Percentiles rank a stretch among this genome's conserved stretches.
These are phyloP conservation scores for Sporothrix globosa DNA, from an alignment of 2,329 filamentous ascomycete species.

Conservation along the genomic window DNA sequence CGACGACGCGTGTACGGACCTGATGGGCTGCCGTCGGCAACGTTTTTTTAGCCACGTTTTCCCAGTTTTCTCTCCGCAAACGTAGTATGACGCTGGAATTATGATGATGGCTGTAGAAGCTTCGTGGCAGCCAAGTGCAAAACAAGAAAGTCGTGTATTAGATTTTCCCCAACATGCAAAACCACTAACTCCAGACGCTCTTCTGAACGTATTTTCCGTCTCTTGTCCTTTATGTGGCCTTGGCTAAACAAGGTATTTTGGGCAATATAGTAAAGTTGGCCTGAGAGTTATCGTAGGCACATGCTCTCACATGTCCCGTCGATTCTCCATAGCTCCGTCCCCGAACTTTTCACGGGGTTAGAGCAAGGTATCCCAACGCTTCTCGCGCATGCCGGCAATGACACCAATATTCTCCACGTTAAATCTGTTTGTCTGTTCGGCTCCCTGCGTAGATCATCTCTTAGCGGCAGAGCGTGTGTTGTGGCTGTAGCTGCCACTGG, in stretches of 20 bases:
- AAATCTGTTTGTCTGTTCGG: neutral
- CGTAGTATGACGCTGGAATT: neutral
- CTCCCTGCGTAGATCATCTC: conserved; percentile 1
- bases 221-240: neutral
- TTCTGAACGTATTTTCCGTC: neutral
- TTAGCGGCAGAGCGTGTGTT: conserved; percentile 29
- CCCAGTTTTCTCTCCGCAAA: neutral
- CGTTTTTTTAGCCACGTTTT: neutral
- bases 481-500: conserved; percentile 25
- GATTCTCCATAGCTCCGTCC: neutral
- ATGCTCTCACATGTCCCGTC: conserved; percentile 13
- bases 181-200: conserved; percentile 10
- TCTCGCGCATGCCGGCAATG: neutral
- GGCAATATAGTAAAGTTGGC: conserved; percentile 1
- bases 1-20: neutral
- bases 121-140: neutral
- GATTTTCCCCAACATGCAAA: neutral
- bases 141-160: neutral
- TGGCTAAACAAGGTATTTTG: neutral
- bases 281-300: neutral
- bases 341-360: neutral
- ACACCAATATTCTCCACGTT: conserved; percentile 1
- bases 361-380: neutral
- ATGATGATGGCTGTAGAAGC: neutral
- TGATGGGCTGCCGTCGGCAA: neutral